A percentile compares a stretch with the other conserved stretches of the same genome.
Conservation (phyloP, 2,329 filamentous ascomycete genomes). For the Tolypocladium guangdongense region DNA sequence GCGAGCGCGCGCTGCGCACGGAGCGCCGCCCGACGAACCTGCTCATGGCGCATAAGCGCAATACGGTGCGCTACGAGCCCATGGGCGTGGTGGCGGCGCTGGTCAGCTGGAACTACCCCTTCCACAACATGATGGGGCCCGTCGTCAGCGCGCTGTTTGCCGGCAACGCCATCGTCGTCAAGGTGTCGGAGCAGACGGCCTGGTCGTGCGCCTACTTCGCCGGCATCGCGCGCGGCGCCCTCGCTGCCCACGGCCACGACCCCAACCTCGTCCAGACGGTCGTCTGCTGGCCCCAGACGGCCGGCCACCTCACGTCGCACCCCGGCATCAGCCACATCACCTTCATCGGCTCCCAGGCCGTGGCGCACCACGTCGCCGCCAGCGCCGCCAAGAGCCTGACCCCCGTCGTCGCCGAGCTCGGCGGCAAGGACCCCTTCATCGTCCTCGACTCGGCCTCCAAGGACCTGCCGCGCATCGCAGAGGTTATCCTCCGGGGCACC, state of each 20-base stretch:
- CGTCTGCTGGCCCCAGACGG: conserved; percentile 78
- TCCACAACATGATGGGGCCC: conserved; percentile 89
- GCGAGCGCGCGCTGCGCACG: conserved; percentile 66
- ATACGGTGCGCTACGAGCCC: conserved; percentile 83
- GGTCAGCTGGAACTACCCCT: conserved; percentile 95
- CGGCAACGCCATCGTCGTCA: conserved; percentile 86
- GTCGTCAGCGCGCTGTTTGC: conserved; percentile 85
- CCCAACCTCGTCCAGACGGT: conserved; percentile 74
- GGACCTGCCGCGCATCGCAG: conserved; percentile 61
- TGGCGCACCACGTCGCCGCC: conserved; percentile 79
- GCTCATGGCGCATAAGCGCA: conserved; percentile 91
- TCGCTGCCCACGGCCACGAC: conserved; percentile 73
- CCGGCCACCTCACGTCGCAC: conserved; percentile 74
- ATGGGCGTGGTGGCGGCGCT: conserved; percentile 85
- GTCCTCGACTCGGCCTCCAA: conserved; percentile 65
- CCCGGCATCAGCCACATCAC: conserved; percentile 78
- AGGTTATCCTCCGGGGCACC: conserved; percentile 79
- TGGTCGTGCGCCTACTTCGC: conserved; percentile 85
- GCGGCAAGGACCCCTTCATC: conserved; percentile 89
- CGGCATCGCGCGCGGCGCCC: conserved; percentile 64
- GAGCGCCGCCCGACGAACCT: conserved; percentile 75
- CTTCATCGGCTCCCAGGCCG: conserved; percentile 83
- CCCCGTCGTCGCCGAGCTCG: conserved; percentile 81
- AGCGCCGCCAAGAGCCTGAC: conserved; percentile 80
- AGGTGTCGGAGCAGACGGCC: conserved; percentile 89